phyloP scores from a whole-genome alignment of 2,329 filamentous ascomycete genomes.

The Ophiostoma tasmaniense region DNA sequence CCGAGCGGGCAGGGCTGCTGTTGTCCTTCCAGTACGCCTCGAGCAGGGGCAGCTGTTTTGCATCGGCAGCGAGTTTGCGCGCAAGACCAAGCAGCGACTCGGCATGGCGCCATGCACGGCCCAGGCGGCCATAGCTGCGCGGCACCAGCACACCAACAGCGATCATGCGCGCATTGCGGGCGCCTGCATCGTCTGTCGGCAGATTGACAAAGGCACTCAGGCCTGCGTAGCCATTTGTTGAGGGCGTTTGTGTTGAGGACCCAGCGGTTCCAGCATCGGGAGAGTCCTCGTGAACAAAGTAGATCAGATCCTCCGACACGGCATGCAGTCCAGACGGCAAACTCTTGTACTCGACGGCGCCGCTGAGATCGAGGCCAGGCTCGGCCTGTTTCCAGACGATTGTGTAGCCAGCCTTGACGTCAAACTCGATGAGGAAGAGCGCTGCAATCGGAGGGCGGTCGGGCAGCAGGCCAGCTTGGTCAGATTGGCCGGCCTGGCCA shows the following conservation, averaged over 20 bases:
- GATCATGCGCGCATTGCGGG: conserved; percentile 85
- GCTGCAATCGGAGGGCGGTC: conserved; percentile 60
- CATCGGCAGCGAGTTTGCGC: conserved; percentile 57
- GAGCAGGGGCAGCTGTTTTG: conserved; percentile 53
- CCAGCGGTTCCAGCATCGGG: neutral
- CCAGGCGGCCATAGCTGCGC: conserved; percentile 73
- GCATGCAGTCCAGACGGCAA: conserved; percentile 88
- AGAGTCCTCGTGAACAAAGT: conserved; percentile 66
- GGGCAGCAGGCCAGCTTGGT: conserved; percentile 24
- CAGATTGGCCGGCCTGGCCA: neutral
- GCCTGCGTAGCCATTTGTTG: conserved; percentile 58
- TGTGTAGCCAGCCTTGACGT: conserved; percentile 85
- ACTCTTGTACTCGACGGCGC: conserved; percentile 91
- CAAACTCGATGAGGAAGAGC: conserved; percentile 83
- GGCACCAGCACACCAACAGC: conserved; percentile 85
- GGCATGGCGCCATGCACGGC: conserved; percentile 83
- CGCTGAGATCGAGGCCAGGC: conserved; percentile 65
- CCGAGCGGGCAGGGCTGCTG: conserved; percentile 21
- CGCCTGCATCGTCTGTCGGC: conserved; percentile 64
- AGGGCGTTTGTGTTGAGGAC: neutral
- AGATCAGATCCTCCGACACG: conserved; percentile 79
- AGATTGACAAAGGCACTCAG: conserved; percentile 86
- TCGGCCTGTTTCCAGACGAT: conserved; percentile 77
- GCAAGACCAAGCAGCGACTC: conserved; percentile 67
- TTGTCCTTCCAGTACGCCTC: conserved; percentile 73